Conservation (phyloP, 2,329 filamentous ascomycete genomes). For the Lachnellula arida region DNA sequence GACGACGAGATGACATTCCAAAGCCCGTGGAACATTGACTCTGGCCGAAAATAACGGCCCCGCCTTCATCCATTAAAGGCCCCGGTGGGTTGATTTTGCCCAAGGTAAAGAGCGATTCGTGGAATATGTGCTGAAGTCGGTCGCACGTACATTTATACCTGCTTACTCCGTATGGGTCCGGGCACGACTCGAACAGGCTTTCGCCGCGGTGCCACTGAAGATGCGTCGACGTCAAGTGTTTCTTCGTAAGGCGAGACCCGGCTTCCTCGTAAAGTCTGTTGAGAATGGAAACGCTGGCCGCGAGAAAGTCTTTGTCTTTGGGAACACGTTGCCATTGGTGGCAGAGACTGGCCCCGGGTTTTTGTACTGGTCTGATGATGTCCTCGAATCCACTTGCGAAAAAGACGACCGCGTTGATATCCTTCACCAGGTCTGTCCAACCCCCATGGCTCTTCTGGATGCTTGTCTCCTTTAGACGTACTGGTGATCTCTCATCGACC, state of each 20-base stretch:
- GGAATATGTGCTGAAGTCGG: background rate
- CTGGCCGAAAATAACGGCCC: conserved; percentile 1
- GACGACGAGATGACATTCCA: too few relatives aligned
- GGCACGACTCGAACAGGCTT: conserved; percentile 1
- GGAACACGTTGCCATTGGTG: background rate
- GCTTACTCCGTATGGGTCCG: background rate
- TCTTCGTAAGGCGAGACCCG: background rate
- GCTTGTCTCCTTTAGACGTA: background rate
- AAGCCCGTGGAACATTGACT: background rate
- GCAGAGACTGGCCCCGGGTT: conserved; percentile 1
- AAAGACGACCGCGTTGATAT: conserved; percentile 8
- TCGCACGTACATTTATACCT: background rate
- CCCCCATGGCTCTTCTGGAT: conserved; percentile 1
- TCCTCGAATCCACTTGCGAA: conserved; percentile 9
- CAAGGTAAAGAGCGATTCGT: background rate
- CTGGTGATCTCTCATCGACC: background rate
- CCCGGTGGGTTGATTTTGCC: background rate
- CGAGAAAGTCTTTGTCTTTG: conserved; percentile 5
- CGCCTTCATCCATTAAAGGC: background rate
- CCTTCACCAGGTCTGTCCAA: conserved; percentile 2
- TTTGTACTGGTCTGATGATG: conserved; percentile 1
- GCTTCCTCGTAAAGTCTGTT: conserved; percentile 1
- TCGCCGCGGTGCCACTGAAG: conserved; percentile 1
- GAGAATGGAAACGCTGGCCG: background rate
- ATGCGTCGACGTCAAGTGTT: background rate